Evolutionary conservation across 75 land plant genomes (phyloP), one percentile per base, ranked within the genome.

Genomic region (Pinus taeda): DNA sequence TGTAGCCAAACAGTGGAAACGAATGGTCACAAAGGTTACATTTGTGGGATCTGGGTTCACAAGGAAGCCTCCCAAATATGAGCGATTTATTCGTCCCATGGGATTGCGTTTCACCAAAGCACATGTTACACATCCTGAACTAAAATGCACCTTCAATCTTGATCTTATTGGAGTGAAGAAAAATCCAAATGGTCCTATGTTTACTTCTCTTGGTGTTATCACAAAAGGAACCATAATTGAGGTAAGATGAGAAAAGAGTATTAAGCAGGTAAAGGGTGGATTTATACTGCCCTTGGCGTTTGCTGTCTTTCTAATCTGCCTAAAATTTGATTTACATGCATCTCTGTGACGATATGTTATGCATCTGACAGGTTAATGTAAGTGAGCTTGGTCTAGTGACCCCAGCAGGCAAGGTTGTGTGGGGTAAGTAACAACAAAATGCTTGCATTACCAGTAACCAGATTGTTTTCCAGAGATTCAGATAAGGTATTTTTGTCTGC

Each of bases 111-210:
- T 96, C 78, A 94, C 91, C 49, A 96, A 97, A 85, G 99, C 99
- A 59, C 99, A 97, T 78, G 91, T 97, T 12, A 94, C 99, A 2
- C 99, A 97, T 74, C 99, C 99, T 55, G 99, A 97, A 80, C 79
- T 97, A 4, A 97, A 97, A 78, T 97, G 99, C 75, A 97, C 98
- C 12, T 94, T 97, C 88, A 92, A 97, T 62, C 85, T 97, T 9
- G 99, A 97, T 61, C 94, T 97, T n/a, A 90, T 97, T 78, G 99
- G 99, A 14, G 91, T 97, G 29, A 97, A 94, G 87, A 97, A 94
- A 74, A 97, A 94, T 71, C 98, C 98, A 0, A 97, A 97, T 79
- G 99, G 99, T 59, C 92, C 91, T 2, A 97, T 94, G 98, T 97
- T 92, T 76, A 92, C 99, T 39, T 97, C 99, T 77, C 91, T 97